Percentiles rank a stretch among this genome's conserved stretches.
These are phyloP conservation scores for Penicillium salamii DNA, from an alignment of 495 filamentous ascomycete genomes.

Conservation along the genomic window DNA sequence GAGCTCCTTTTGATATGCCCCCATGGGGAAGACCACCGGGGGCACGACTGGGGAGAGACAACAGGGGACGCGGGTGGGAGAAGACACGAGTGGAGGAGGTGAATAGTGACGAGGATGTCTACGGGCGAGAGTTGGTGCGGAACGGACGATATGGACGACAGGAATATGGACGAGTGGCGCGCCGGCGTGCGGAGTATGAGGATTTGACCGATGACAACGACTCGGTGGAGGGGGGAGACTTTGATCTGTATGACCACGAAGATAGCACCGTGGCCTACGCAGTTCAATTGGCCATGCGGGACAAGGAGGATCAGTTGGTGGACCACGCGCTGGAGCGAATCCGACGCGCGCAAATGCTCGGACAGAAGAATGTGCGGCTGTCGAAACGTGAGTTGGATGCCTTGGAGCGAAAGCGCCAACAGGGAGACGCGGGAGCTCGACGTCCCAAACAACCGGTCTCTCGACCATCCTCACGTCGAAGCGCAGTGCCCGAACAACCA, in stretches of 20 bases:
- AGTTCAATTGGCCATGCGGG: constrained; percentile 53
- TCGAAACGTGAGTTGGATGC: constrained; percentile 73
- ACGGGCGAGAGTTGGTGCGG: constrained; percentile 51
- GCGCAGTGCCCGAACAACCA: constrained; percentile 22
- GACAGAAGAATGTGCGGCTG: constrained; percentile 72
- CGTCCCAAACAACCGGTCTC: constrained; percentile 13
- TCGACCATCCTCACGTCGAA: constrained; percentile 24
- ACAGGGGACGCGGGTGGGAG: constrained; percentile 55
- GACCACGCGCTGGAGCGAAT: constrained; percentile 75
- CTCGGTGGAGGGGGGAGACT: constrained; percentile 52
- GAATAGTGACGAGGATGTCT: constrained; percentile 61
- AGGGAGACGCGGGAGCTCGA: constrained; percentile 36
- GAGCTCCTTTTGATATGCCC: constrained; percentile 94
- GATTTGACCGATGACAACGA: constrained; percentile 43
- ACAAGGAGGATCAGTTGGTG: constrained; percentile 70
- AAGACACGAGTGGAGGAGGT: constrained; percentile 66
- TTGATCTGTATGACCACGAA: constrained; percentile 53
- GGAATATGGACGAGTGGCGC: constrained; percentile 32
- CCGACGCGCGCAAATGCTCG: constrained; percentile 66
- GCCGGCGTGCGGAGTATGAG: constrained; percentile 48
- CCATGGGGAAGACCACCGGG: constrained; percentile 98
- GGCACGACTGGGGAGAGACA: constrained; percentile 62
- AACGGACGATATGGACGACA: constrained; percentile 29
- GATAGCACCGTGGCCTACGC: constrained; percentile 48
- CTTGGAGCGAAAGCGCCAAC: constrained; percentile 64